These are phyloP conservation scores for Daldinia sp. DNA, from an alignment of 2,329 filamentous ascomycete species.

Conservation along the genomic window DNA sequence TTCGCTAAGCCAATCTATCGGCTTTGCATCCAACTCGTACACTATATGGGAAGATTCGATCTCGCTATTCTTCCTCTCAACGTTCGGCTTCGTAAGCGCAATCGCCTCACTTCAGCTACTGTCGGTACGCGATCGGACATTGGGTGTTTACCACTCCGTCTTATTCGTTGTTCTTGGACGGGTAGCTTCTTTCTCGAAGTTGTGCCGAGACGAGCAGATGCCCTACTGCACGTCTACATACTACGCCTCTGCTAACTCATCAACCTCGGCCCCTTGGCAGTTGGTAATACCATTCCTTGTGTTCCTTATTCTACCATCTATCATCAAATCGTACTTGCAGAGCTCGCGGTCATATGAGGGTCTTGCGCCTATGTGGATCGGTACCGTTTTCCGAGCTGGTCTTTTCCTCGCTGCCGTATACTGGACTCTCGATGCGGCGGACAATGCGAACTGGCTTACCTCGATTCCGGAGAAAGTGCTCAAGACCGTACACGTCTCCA, in stretches of 20 bases:
- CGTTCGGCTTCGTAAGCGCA: conserved; percentile 81
- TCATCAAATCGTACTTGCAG: conserved; percentile 81
- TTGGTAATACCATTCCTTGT: conserved; percentile 80
- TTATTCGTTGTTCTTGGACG: conserved; percentile 83
- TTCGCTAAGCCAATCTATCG: conserved; percentile 85
- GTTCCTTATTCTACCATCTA: conserved; percentile 73
- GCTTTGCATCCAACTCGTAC: conserved; percentile 97
- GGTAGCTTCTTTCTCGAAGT: conserved; percentile 83
- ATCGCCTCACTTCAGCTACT: conserved; percentile 79
- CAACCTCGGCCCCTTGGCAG: conserved; percentile 92
- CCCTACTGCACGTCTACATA: conserved; percentile 95
- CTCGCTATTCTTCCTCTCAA: conserved; percentile 86
- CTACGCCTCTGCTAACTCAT: conserved; percentile 90
- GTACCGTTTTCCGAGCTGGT: conserved; percentile 77
- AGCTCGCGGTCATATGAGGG: conserved; percentile 90
- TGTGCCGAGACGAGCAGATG: conserved; percentile 98
- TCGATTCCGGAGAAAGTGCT: conserved; percentile 65
- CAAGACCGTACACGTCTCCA: conserved; percentile 76
- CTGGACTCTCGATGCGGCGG: conserved; percentile 89
- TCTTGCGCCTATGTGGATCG: conserved; percentile 84
- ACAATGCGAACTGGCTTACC: conserved; percentile 83
- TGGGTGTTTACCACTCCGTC: conserved; percentile 85
- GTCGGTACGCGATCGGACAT: conserved; percentile 70
- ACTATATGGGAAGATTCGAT: conserved; percentile 99
- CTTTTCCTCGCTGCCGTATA: conserved; percentile 80